phyloP scores from a whole-genome alignment of 148 eudicot species.

The Arctostaphylos glauca region DNA sequence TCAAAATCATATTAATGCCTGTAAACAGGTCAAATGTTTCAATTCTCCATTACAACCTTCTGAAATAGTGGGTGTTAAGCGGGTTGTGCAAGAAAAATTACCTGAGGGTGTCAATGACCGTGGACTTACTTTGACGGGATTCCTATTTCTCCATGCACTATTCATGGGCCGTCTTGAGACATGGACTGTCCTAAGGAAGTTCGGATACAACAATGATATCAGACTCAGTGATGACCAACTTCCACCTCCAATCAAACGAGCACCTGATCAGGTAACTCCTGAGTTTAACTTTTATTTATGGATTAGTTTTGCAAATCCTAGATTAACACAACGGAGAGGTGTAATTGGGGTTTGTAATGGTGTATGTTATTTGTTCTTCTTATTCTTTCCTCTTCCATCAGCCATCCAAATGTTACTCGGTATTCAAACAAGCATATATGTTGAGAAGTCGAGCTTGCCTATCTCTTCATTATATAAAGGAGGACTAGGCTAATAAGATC shows the following conservation, averaged over 20 bases:
- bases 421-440: no score
- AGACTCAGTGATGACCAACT: constrained; percentile 74
- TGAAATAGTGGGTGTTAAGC: constrained; percentile 87
- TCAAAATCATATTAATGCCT: constrained; percentile 7
- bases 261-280: constrained; percentile 81
- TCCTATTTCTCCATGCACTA: constrained; percentile 84
- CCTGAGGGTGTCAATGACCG: constrained; percentile 78
- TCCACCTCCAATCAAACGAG: constrained; percentile 68
- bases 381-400: background rate
- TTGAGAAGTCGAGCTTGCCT: no score
- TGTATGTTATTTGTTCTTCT: background rate
- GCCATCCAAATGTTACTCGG: background rate
- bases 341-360: background rate
- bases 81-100: constrained; percentile 91
- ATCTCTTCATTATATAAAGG: no score
- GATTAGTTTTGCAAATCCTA: background rate
- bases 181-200: constrained; percentile 91
- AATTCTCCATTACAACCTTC: constrained; percentile 93
- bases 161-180: constrained; percentile 94
- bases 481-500: no score
- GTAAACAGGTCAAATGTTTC: constrained; percentile 82
- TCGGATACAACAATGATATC: constrained; percentile 87
- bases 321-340: background rate
- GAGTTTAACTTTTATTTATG: background rate
- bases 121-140: constrained; percentile 93